Evolutionary conservation across 441 rosid genomes (phyloP), one percentile per base, ranked within the genome.

Genomic region (Cnidoscolus chayamansa): DNA sequence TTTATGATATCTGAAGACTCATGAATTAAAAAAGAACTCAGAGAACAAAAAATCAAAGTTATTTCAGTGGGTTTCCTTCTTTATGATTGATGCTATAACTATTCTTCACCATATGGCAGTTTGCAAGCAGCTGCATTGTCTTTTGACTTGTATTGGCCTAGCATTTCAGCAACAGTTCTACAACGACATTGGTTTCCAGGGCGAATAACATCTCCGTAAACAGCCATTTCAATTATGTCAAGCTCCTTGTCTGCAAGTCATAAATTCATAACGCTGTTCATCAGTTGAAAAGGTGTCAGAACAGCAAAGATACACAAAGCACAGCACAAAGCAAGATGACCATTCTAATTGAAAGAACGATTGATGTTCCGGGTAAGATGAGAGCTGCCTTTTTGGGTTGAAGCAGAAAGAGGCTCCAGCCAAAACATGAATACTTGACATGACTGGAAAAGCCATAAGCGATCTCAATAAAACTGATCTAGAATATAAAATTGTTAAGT

Each of bases 211-310:
- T 94, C 92, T 49, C 97, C 98, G 67, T 88, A 94, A 74, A 90
- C 96, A 19, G 96, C 97, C 97, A 89, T 90, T 86, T 94, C 96
- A 3, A 90, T 88, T 56, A 93, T 76, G 83, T 91, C 98, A 13
- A 90, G 92, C 84, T 93, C 98, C 85, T 82, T 89, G 59, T 91
- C 94, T 91, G 84, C 74, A 84, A 35, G 68, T 51, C 7, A 45
- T 67, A 65, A 32, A 25, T 17, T 16, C 37, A 15, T 15, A 40
- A 10, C 6, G 16, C 62, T 10, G 4, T 32, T 2, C 7, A 16
- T 32, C 17, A 59, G 12, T 32, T n/a, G 49, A 0, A 25, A 7
- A 16, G 15, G 10, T 12, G 9, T 58, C 20, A 25, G 43, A 11
- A 65, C 32, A 10, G 30, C 3, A 25, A 25, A n/a, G 1, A 20